phyloP scores from a whole-genome alignment of 1,284 basidiomycete species.

The Cutaneotrichosporon cyanovorans region DNA sequence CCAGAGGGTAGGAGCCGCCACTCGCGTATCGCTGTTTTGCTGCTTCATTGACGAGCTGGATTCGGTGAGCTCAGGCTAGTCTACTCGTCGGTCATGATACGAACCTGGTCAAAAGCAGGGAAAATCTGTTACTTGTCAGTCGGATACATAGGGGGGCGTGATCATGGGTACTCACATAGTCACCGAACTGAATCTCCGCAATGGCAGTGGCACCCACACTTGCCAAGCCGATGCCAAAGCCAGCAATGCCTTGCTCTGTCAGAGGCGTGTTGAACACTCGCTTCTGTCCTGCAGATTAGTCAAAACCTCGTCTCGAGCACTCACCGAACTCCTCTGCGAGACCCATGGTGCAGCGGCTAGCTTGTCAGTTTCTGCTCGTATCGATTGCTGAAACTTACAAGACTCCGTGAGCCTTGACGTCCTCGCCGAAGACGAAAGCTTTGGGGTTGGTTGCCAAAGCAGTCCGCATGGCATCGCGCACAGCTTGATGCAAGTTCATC shows the following conservation, averaged over 20 bases:
- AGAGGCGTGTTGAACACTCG: conserved; percentile 93
- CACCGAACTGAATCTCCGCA: conserved; percentile 70
- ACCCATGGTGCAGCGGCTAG: conserved; percentile 53
- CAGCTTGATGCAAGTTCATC: conserved; percentile 84
- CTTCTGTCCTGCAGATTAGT: conserved; percentile 58
- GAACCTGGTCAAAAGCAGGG: conserved; percentile 83
- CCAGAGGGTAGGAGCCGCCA: conserved; percentile 60
- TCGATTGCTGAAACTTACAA: conserved; percentile 65
- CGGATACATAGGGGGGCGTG: neutral
- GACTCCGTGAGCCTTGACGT: conserved; percentile 87
- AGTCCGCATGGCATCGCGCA: conserved; percentile 82
- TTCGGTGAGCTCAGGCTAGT: neutral
- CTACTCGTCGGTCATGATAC: neutral
- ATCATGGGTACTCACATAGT: conserved; percentile 40
- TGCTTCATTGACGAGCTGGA: conserved; percentile 80
- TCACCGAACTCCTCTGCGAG: conserved; percentile 85
- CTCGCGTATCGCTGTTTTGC: conserved; percentile 88
- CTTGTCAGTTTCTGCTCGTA: neutral
- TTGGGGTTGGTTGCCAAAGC: conserved; percentile 76
- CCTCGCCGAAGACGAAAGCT: conserved; percentile 85
- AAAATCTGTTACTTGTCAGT: conserved; percentile 55
- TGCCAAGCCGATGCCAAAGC: conserved; percentile 86
- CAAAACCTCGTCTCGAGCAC: conserved; percentile 6
- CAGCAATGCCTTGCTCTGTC: conserved; percentile 90
- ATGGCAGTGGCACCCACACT: conserved; percentile 91